A percentile compares a stretch with the other conserved stretches of the same genome.
These are phyloP conservation scores for Malus sieversii DNA, from an alignment of 306 rosid species.

Conservation along the genomic window DNA sequence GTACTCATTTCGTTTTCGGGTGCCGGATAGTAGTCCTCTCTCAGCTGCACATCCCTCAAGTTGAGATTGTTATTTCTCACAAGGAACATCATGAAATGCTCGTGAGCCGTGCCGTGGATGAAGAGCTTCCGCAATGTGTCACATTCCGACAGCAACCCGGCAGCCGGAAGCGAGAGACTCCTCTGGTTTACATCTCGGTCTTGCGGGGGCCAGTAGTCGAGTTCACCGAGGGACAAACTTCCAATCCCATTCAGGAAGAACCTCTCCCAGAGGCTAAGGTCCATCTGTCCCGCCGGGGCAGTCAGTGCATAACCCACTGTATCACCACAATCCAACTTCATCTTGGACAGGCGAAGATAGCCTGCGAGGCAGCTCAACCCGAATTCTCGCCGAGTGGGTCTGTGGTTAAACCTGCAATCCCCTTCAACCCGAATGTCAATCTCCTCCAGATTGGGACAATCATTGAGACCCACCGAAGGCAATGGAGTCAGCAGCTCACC, in stretches of 20 bases:
- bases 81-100: constrained; percentile 76
- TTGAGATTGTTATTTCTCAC: constrained; percentile 40
- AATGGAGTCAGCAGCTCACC: constrained; percentile 67
- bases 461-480: constrained; percentile 58
- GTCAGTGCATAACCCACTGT: constrained; percentile 72
- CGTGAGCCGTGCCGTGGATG: constrained; percentile 74
- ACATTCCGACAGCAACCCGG: constrained; percentile 66
- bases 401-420: constrained; percentile 60
- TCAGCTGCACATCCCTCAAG: constrained; percentile 70
- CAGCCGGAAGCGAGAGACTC: constrained; percentile 66
- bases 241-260: constrained; percentile 68
- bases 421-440: constrained; percentile 67
- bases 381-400: constrained; percentile 36
- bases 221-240: constrained; percentile 47
- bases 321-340: constrained; percentile 79
- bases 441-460: constrained; percentile 72
- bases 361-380: constrained; percentile 53
- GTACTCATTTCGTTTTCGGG: constrained; percentile 87
- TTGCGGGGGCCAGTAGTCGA: constrained; percentile 91
- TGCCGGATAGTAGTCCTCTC: constrained; percentile 82
- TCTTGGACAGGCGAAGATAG: constrained; percentile 59
- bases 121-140: constrained; percentile 67
- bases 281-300: constrained; percentile 79
- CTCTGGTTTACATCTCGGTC: constrained; percentile 79
- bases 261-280: constrained; percentile 89